These are phyloP conservation scores for Saccharomyces kudriavzevii DNA, from an alignment of 805 yeast species.

Conservation along the genomic window DNA sequence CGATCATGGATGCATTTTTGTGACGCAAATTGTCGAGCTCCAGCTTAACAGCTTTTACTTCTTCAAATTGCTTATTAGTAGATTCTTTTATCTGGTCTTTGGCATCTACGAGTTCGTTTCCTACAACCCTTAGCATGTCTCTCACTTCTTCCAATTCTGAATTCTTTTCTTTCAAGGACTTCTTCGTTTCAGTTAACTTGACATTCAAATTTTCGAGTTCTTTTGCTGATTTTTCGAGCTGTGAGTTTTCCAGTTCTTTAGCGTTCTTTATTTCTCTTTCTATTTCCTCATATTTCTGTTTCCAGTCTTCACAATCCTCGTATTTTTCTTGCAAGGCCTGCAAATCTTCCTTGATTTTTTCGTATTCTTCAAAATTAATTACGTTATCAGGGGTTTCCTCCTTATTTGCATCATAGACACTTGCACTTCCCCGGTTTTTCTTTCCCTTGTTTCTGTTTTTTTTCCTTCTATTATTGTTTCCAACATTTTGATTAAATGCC, in stretches of 20 bases:
- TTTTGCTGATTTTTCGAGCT: slow-evolving; percentile 1
- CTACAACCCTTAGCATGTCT: slow-evolving; percentile 71
- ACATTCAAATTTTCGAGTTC: slow-evolving; percentile 15
- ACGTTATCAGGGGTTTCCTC: slow-evolving; percentile 1
- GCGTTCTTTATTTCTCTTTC: slow-evolving; percentile 6
- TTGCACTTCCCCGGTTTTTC: slow-evolving; percentile 3
- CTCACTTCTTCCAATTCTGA: slow-evolving; percentile 63
- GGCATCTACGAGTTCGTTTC: slow-evolving; percentile 69
- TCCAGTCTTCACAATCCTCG: neutral
- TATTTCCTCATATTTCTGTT: slow-evolving; percentile 1
- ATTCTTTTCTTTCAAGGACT: slow-evolving; percentile 33
- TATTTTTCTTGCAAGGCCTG: neutral
- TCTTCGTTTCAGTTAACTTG: slow-evolving; percentile 16
- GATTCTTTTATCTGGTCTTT: slow-evolving; percentile 46
- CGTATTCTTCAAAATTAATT: slow-evolving; percentile 5
- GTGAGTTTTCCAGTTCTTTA: neutral
- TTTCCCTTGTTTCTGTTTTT: slow-evolving; percentile 14
- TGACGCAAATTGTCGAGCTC: slow-evolving; percentile 27
- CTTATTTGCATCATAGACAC: neutral
- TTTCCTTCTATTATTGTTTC: slow-evolving; percentile 6
- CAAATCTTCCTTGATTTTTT: slow-evolving; percentile 3
- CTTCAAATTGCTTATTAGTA: slow-evolving; percentile 5
- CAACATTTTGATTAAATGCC: neutral
- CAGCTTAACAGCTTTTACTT: slow-evolving; percentile 16
- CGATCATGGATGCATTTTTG: slow-evolving; percentile 32